A percentile compares a stretch with the other conserved stretches of the same genome.
Evolutionary conservation across 73 alveolate species (phyloP).

Genomic region (Paramecium sonneborni): DNA sequence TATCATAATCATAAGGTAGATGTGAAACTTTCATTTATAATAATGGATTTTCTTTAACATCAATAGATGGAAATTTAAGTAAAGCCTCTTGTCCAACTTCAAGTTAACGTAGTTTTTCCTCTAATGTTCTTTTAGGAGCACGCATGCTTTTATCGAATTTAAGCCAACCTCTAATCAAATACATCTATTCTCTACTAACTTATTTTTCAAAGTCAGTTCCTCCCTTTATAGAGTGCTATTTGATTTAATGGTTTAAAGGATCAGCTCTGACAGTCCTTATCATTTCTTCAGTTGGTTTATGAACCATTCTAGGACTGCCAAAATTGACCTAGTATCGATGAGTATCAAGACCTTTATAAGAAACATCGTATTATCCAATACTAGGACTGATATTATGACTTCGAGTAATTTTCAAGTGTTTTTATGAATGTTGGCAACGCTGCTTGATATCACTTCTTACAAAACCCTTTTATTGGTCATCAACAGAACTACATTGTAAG

Average conservation of each 20-base stretch:
- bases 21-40: slow-evolving; percentile 15
- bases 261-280: neutral
- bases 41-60: slow-evolving; percentile 1
- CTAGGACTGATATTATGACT: slow-evolving; percentile 33
- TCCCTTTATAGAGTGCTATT: neutral
- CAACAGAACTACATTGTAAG: neutral
- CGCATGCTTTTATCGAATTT: slow-evolving; percentile 7
- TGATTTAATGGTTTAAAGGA: neutral
- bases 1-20: neutral
- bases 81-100: neutral
- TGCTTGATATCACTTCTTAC: neutral
- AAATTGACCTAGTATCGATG: neutral
- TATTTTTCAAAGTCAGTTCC: slow-evolving; percentile 15
- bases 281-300: neutral
- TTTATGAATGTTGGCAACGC: neutral
- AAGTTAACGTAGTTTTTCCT: neutral
- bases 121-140: neutral
- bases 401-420: neutral
- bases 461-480: slow-evolving; percentile 15
- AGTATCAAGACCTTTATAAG: neutral
- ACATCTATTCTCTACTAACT: slow-evolving; percentile 9
- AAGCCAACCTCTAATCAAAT: slow-evolving; percentile 1
- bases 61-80: neutral
- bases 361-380: neutral
- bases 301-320: neutral